Base-by-base conservation (phyloP, 345 rosid genomes). In the Eucalyptus virginea region DNA sequence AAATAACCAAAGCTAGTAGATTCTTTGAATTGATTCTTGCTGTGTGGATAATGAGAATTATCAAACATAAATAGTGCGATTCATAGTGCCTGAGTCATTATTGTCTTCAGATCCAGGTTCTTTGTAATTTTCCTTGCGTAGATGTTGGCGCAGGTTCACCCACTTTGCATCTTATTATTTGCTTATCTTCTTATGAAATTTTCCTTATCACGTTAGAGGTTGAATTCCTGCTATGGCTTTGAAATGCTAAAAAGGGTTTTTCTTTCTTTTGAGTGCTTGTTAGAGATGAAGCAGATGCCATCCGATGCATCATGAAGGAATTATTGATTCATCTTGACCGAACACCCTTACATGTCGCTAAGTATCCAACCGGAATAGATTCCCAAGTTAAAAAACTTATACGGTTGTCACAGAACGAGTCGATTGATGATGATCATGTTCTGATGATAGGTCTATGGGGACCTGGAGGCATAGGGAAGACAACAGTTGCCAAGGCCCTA, bases 21-120 rank as follows among this genome's bases (percentile, higher is more conserved):
- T 15, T 50, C 6, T 50, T 50, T 15, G 52, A 50, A 14, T 50
- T 50, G 6, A 50, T 50, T 50, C 52, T 50, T 50, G 52, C 18
- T 14, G 17, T 50, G 18, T 50, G 52, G 52, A 50, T 50, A 50
- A 15, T 50, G 52, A 50, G 56, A 51, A 51, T 16, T 51, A 3
- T 51, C 2, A 3, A 5, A 52, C 4, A 17, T 52, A 18, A 52
- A 1, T 52, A 52, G 24, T 17, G 56, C 0, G 56, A 0, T 52
- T 52, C 56, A 0, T 3, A 52, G 56, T 0, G 0, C 24, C 32
- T 3, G 1, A 60, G 32, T 12, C 2, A 60, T 28, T 60, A 13
- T 1, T 28, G 69, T 28, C 69, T 28, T 60, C 9, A 60, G 34
- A 1, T 0, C 0, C 3, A 28, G 2, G 1, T 28, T 28, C 9